Evolutionary conservation across 164 flowering plant genomes (phyloP).

Genomic region (Santalum album): DNA sequence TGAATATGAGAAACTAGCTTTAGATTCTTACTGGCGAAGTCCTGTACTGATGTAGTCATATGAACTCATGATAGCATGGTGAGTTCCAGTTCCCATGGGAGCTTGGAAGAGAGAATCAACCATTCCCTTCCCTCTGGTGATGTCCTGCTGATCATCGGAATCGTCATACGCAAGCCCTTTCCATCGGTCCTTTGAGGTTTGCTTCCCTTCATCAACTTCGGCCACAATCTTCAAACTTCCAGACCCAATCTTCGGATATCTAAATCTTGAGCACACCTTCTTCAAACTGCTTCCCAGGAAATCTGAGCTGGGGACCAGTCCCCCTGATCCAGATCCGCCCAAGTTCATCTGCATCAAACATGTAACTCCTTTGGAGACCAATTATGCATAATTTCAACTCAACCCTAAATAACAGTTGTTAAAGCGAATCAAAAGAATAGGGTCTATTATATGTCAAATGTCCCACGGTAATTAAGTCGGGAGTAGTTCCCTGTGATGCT

Average conservation of each 20-base stretch:
- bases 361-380: too few relatives aligned
- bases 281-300: background rate
- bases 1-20: too few relatives aligned
- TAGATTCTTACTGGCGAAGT: conserved; percentile 34
- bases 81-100: conserved; percentile 40
- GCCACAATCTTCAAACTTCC: conserved; percentile 26
- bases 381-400: too few relatives aligned
- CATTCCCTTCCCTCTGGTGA: conserved; percentile 52
- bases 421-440: too few relatives aligned
- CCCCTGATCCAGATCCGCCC: background rate
- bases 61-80: conserved; percentile 48
- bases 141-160: conserved; percentile 67
- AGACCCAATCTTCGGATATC: conserved; percentile 8
- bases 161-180: conserved; percentile 37
- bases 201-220: conserved; percentile 26
- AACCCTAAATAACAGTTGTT: too few relatives aligned
- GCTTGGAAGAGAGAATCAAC: conserved; percentile 58
- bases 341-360: conserved; percentile 13
- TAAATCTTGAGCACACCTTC: background rate
- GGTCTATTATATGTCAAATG: too few relatives aligned
- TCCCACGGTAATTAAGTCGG: too few relatives aligned
- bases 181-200: conserved; percentile 45
- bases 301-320: background rate
- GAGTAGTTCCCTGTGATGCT: too few relatives aligned
- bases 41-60: conserved; percentile 47